phyloP scores from a whole-genome alignment of 768 basidiomycete genomes.

The Kwoniella sp. region DNA sequence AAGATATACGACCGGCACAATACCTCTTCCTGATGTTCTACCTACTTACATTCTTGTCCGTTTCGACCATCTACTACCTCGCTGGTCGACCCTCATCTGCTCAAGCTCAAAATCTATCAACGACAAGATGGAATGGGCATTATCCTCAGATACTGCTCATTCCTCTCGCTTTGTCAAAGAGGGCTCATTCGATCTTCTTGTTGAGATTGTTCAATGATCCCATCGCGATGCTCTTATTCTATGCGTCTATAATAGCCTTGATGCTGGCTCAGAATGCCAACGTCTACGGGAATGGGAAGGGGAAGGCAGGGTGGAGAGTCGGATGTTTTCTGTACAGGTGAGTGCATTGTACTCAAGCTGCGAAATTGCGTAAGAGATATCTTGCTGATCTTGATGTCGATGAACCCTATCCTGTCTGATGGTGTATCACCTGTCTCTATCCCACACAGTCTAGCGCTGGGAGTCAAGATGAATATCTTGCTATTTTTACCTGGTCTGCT shows the following conservation, averaged over 20 bases:
- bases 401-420: no score
- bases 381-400: no score
- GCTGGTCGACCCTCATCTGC: constrained; percentile 19
- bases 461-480: constrained; percentile 91
- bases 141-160: constrained; percentile 56
- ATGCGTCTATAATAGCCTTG: constrained; percentile 67
- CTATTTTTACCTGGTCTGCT: constrained; percentile 87
- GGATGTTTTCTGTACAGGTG: constrained; percentile 69
- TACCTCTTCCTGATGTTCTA: constrained; percentile 78
- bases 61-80: constrained; percentile 67
- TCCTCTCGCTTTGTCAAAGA: constrained; percentile 81
- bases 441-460: constrained; percentile 79
- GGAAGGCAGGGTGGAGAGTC: constrained; percentile 59
- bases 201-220: constrained; percentile 94
- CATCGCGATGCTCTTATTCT: constrained; percentile 62
- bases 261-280: constrained; percentile 59
- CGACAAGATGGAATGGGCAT: constrained; percentile 56
- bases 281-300: constrained; percentile 32
- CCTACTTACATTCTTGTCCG: constrained; percentile 65
- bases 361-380: no score
- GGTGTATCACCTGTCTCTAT: no score
- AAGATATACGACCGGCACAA: constrained; percentile 65
- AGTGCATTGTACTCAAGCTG: constrained; percentile 41
- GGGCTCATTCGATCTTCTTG: constrained; percentile 89
- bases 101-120: not conserved